Evolutionary conservation across 1,284 basidiomycete genomes (phyloP).

Genomic region (Blastosporella zonata): DNA sequence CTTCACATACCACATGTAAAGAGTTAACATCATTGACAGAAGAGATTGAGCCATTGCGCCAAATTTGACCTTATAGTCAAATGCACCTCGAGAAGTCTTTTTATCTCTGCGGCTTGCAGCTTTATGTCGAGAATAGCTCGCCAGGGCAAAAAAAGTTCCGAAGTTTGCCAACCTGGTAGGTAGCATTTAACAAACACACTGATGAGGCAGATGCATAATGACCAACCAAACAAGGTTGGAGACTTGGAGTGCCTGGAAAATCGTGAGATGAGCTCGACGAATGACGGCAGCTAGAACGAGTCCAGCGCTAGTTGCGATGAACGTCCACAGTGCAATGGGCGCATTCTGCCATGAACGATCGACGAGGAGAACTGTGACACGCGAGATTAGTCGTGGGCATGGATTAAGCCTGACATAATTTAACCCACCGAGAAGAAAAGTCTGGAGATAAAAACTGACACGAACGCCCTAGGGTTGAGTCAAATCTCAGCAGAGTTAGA

Average conservation of each 20-base stretch:
- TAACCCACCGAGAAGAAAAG: conserved; percentile 32
- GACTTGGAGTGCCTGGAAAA: conserved; percentile 37
- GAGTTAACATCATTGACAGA: conserved; percentile 35
- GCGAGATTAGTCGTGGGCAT: not conserved
- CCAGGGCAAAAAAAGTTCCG: conserved; percentile 37
- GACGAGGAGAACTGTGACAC: conserved; percentile 31
- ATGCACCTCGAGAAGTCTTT: conserved; percentile 7
- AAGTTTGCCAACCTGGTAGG: conserved; percentile 38
- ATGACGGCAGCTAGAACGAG: conserved; percentile 36
- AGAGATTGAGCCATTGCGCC: conserved; percentile 37
- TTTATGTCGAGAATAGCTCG: conserved; percentile 38
- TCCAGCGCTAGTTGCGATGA: conserved; percentile 38
- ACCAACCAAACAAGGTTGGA: conserved; percentile 39
- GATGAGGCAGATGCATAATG: not conserved
- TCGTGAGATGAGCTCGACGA: conserved; percentile 28
- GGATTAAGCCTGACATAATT: not conserved
- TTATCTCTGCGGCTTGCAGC: conserved; percentile 23
- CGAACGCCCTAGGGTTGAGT: conserved; percentile 31
- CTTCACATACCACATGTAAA: conserved; percentile 35
- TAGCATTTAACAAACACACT: not conserved
- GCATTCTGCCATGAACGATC: conserved; percentile 39
- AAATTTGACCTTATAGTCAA: conserved; percentile 34
- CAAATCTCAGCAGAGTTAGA: not conserved
- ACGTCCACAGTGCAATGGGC: conserved; percentile 40
- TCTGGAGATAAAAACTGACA: conserved; percentile 42